Evolutionary conservation across 1,139 yeast species (phyloP).

Genomic region (Casaregolazyma lundiana): DNA sequence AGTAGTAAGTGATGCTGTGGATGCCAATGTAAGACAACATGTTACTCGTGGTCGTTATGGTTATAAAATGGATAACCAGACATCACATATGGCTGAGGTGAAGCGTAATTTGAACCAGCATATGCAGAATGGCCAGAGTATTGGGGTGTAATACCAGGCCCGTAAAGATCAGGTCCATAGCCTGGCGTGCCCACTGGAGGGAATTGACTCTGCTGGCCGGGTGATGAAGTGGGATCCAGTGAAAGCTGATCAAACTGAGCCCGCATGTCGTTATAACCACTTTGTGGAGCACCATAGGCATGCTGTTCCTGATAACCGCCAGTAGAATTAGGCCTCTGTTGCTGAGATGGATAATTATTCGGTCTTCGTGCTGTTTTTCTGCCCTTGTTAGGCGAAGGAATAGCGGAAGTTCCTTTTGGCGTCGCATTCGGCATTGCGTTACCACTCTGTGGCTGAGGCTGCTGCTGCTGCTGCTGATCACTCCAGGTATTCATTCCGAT

Average conservation of each 20-base stretch:
- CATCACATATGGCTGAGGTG: slow-evolving; percentile 5
- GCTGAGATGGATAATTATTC: slow-evolving; percentile 5
- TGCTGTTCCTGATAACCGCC: slow-evolving; percentile 5
- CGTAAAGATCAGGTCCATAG: background rate
- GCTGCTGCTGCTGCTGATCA: slow-evolving; percentile 12
- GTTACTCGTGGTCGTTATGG: slow-evolving; percentile 1
- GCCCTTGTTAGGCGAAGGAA: slow-evolving; percentile 2
- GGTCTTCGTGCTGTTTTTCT: slow-evolving; percentile 3
- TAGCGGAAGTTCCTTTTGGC: background rate
- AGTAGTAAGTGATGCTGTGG: background rate
- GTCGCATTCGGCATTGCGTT: slow-evolving; percentile 4
- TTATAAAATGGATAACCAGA: slow-evolving; percentile 9
- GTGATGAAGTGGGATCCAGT: slow-evolving; percentile 2
- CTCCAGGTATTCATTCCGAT: slow-evolving; percentile 54
- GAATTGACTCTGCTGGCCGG: slow-evolving; percentile 1
- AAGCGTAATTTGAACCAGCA: background rate
- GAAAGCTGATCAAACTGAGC: slow-evolving; percentile 12
- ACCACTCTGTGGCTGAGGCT: slow-evolving; percentile 7
- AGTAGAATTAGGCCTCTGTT: background rate
- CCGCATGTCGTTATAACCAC: slow-evolving; percentile 8
- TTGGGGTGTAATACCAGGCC: background rate
- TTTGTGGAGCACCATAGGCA: slow-evolving; percentile 3
- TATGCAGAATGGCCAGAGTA: slow-evolving; percentile 1
- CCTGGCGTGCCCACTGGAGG: background rate
- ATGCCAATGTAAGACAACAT: background rate